These are phyloP conservation scores for Pichia nanzhaoensis DNA, from an alignment of 805 yeast genomes.

Conservation along the genomic window DNA sequence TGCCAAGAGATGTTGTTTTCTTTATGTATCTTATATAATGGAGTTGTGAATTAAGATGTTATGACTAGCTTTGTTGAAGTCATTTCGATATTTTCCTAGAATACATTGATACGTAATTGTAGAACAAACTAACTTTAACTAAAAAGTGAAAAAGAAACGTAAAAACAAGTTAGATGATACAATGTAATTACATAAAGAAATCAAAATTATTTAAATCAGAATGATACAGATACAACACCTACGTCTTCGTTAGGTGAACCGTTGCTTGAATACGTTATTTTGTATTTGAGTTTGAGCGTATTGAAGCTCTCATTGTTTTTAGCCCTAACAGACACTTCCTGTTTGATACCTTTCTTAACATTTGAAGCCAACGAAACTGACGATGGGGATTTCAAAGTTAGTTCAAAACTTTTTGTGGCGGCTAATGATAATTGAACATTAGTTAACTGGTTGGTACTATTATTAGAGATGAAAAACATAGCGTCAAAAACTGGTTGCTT, in stretches of 20 bases:
- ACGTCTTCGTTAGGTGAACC: constrained; percentile 46
- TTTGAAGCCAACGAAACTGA: constrained; percentile 15
- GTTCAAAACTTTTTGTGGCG: constrained; percentile 29
- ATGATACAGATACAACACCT: constrained; percentile 38
- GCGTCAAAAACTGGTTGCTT: constrained; percentile 17
- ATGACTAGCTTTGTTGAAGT: too few relatives aligned
- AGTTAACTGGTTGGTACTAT: constrained; percentile 47
- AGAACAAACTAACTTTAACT: too few relatives aligned
- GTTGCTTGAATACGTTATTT: constrained; percentile 45
- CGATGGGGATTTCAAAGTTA: constrained; percentile 25
- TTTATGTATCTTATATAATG: too few relatives aligned
- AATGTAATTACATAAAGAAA: neutral
- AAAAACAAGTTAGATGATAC: neutral
- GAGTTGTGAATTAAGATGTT: too few relatives aligned
- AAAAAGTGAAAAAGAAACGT: neutral
- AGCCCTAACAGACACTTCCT: constrained; percentile 20
- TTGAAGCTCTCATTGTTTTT: constrained; percentile 14
- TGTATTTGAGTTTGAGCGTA: constrained; percentile 66
- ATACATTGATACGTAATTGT: too few relatives aligned
- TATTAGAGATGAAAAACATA: constrained; percentile 20
- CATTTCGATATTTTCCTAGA: too few relatives aligned
- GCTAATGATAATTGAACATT: constrained; percentile 29
- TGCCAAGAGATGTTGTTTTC: neutral
- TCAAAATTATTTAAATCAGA: neutral
- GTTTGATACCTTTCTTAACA: constrained; percentile 21